These are phyloP conservation scores for Blastobotrys parvus DNA, from an alignment of 805 yeast genomes.

Conservation along the genomic window DNA sequence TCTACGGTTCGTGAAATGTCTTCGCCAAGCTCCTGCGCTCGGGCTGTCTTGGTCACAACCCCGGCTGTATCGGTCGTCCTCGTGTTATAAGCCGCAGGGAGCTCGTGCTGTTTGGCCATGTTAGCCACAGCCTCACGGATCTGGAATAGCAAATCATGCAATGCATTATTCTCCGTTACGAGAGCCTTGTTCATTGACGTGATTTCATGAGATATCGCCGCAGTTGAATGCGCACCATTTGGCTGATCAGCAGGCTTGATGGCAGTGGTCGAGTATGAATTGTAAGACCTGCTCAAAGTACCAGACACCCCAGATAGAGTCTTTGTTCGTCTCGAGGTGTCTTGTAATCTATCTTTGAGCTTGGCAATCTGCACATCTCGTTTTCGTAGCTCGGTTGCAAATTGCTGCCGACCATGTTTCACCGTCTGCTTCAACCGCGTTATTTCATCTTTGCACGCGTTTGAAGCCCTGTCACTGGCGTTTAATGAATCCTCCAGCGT, in stretches of 20 bases:
- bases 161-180: slow-evolving; percentile 14
- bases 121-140: neutral
- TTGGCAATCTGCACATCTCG: slow-evolving; percentile 18
- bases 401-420: slow-evolving; percentile 13
- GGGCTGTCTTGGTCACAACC: neutral
- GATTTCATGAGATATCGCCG: neutral
- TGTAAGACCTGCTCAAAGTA: slow-evolving; percentile 9
- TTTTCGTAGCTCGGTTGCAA: slow-evolving; percentile 18
- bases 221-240: neutral
- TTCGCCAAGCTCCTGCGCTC: slow-evolving; percentile 5
- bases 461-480: slow-evolving; percentile 1
- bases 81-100: too few relatives aligned
- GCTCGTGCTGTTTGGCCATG: neutral
- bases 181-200: slow-evolving; percentile 2
- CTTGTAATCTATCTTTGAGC: slow-evolving; percentile 17
- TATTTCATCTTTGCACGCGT: slow-evolving; percentile 7
- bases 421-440: slow-evolving; percentile 6
- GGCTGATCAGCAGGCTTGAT: neutral
- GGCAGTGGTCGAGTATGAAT: slow-evolving; percentile 8
- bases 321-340: slow-evolving; percentile 11
- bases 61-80: neutral
- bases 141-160: slow-evolving; percentile 9
- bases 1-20: slow-evolving; percentile 11
- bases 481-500: slow-evolving; percentile 5
- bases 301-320: slow-evolving; percentile 11